Conservation (phyloP, 2,329 filamentous ascomycete genomes). For the Purpureocillium takamizusanense region DNA sequence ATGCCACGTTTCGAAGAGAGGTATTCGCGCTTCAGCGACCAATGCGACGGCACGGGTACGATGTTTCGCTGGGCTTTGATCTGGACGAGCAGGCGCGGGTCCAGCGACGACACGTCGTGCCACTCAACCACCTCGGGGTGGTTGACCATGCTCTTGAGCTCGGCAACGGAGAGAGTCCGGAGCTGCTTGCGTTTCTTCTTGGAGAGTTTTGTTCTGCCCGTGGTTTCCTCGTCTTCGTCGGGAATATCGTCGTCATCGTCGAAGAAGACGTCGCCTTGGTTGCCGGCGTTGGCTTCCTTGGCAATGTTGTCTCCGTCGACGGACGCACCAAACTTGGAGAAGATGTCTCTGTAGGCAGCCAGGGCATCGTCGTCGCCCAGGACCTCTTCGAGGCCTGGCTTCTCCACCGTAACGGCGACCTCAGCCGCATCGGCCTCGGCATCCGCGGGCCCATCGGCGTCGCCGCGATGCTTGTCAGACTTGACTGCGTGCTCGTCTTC, state of each 20-base stretch:
- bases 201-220: conserved; percentile 61
- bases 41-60: conserved; percentile 87
- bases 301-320: conserved; percentile 53
- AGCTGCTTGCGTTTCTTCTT: conserved; percentile 92
- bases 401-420: conserved; percentile 31
- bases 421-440: conserved; percentile 7
- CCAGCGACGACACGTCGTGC: conserved; percentile 88
- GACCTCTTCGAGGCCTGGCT: conserved; percentile 51
- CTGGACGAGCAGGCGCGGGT: conserved; percentile 81
- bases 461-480: too few relatives aligned
- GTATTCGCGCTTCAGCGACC: conserved; percentile 95
- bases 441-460: too few relatives aligned
- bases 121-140: conserved; percentile 95
- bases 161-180: conserved; percentile 87
- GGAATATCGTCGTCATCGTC: conserved; percentile 81
- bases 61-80: conserved; percentile 95
- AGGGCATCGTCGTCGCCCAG: conserved; percentile 65
- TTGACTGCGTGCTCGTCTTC: not conserved
- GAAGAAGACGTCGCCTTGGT: conserved; percentile 79
- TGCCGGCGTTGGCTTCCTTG: conserved; percentile 57
- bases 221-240: conserved; percentile 68
- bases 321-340: conserved; percentile 66
- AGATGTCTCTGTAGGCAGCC: conserved; percentile 74
- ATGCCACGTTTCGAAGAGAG: conserved; percentile 94
- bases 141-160: conserved; percentile 83